These are phyloP conservation scores for Alternaria gaisen DNA, from an alignment of 2,329 filamentous ascomycete genomes.

Conservation along the genomic window DNA sequence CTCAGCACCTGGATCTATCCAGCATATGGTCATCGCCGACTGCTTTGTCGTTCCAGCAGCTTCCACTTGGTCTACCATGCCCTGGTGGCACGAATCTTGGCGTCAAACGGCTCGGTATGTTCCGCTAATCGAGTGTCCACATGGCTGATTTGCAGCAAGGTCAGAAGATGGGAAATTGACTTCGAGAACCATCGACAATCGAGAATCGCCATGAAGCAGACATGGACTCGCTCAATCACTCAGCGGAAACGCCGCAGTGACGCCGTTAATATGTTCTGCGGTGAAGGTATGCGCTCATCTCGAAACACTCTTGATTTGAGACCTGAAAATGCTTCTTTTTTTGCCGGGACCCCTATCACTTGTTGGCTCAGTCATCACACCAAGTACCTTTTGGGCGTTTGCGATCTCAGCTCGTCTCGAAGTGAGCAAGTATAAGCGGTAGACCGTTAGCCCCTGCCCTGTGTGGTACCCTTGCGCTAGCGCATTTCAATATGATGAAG, in stretches of 20 bases:
- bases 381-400: not conserved
- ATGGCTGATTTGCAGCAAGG: constrained; percentile 1
- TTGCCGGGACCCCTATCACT: not conserved
- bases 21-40: constrained; percentile 1
- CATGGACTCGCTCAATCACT: not conserved
- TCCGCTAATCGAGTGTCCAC: not conserved
- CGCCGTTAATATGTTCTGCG: not conserved
- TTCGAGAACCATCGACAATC: not conserved
- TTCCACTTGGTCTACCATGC: not conserved
- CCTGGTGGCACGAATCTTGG: not conserved
- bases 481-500: not conserved
- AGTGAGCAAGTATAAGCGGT: not conserved
- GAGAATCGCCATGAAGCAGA: not conserved
- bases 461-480: not conserved
- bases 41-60: not conserved
- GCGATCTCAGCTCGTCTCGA: not conserved
- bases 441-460: not conserved
- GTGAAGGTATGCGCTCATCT: not conserved
- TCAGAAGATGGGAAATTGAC: not conserved
- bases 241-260: not conserved
- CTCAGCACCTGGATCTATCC: not conserved
- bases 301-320: not conserved
- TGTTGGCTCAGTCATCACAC: not conserved
- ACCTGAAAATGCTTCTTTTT: not conserved
- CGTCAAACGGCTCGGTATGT: not conserved